Conservation (phyloP, 1,284 basidiomycete genomes). For the Sanghuangporus sanghuang region DNA sequence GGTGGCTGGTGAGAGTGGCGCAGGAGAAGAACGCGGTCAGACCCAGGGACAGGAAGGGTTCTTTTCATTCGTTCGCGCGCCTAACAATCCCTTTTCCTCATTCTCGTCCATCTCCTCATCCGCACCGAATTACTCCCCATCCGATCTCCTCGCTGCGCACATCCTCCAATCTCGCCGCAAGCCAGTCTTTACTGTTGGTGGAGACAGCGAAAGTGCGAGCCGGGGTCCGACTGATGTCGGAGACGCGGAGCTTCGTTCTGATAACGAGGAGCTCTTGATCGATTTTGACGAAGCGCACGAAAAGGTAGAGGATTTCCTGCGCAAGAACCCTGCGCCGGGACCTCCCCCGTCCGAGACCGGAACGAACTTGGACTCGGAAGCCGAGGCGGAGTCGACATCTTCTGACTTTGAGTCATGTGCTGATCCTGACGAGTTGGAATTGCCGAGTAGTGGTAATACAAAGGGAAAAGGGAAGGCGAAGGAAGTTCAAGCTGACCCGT, state of each 20-base stretch:
- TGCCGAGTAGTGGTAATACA: not conserved
- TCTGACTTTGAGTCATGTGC: slow-evolving; percentile 1
- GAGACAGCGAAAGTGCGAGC: not conserved
- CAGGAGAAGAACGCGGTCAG: not conserved
- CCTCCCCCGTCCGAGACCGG: slow-evolving; percentile 3
- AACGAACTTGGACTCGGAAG: not conserved
- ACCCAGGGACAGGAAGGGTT: not conserved
- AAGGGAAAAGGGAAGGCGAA: not conserved
- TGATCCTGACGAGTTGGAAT: not conserved
- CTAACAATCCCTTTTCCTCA: not conserved
- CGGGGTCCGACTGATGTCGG: not conserved
- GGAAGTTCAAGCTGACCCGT: not conserved
- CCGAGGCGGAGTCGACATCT: not conserved
- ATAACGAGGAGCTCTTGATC: not conserved
- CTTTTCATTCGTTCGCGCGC: not conserved
- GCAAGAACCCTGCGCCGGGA: not conserved
- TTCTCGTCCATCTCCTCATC: not conserved
- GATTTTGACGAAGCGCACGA: not conserved
- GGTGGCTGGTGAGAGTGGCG: not conserved
- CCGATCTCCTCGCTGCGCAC: not conserved
- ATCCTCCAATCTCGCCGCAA: not conserved
- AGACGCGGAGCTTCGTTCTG: not conserved
- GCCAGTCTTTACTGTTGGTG: not conserved
- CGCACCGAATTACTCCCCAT: not conserved
- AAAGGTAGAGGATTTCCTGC: not conserved